A percentile compares a stretch with the other conserved stretches of the same genome.
Evolutionary conservation across 2,329 filamentous ascomycete genomes (phyloP).

Genomic region (Penicillium freii): DNA sequence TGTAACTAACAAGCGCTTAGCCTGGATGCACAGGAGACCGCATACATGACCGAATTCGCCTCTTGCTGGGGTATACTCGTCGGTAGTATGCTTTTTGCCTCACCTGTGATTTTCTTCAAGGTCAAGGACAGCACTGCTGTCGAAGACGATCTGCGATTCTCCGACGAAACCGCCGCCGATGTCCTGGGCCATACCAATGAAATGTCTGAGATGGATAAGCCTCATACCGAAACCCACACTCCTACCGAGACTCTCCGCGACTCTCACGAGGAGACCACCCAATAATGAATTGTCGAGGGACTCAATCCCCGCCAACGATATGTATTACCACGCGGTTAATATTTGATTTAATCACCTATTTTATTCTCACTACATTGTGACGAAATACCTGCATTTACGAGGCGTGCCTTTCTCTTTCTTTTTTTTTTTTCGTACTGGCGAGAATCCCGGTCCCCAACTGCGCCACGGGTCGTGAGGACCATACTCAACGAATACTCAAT

Average conservation of each 20-base stretch:
- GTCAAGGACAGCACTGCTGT: slow-evolving; percentile 78
- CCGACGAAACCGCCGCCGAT: slow-evolving; percentile 76
- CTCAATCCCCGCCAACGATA: neutral
- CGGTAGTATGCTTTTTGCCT: slow-evolving; percentile 71
- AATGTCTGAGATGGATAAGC: slow-evolving; percentile 21
- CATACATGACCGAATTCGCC: slow-evolving; percentile 71
- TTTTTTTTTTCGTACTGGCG: neutral
- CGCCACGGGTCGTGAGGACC: neutral
- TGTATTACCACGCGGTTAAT: slow-evolving; percentile 9
- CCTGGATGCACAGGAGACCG: slow-evolving; percentile 60
- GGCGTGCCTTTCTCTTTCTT: slow-evolving; percentile 8
- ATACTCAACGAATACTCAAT: neutral
- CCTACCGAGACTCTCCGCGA: slow-evolving; percentile 5
- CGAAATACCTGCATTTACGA: slow-evolving; percentile 15
- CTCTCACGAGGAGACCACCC: slow-evolving; percentile 11
- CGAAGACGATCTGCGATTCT: slow-evolving; percentile 80
- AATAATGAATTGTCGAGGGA: slow-evolving; percentile 3
- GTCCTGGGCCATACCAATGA: slow-evolving; percentile 46
- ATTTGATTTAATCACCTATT: slow-evolving; percentile 1
- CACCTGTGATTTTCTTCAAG: slow-evolving; percentile 74
- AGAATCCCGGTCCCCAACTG: neutral
- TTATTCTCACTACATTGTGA: neutral
- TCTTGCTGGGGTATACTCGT: slow-evolving; percentile 73
- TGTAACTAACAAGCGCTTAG: slow-evolving; percentile 47
- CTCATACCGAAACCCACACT: slow-evolving; percentile 3